Evolutionary conservation across 768 basidiomycete genomes (phyloP).

Genomic region (Lactarius psammicola): DNA sequence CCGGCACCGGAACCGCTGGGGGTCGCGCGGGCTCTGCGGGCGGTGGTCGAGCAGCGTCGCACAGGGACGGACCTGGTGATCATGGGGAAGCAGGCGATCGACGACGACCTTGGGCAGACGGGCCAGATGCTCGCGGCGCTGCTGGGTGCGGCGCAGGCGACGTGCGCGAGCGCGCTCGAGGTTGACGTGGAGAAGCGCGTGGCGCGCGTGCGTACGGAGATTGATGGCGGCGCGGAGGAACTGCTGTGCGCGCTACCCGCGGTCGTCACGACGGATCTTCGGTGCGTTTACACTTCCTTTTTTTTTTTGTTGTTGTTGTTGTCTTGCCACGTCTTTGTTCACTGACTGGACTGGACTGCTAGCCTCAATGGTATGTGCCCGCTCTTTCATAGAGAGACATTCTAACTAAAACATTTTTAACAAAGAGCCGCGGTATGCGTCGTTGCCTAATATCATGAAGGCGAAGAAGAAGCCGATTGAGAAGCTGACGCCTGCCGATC

Average conservation of each 20-base stretch:
- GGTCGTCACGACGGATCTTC: slow-evolving; percentile 88
- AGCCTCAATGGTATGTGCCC: slow-evolving; percentile 67
- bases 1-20: slow-evolving; percentile 86
- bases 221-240: slow-evolving; percentile 92
- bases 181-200: slow-evolving; percentile 61
- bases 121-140: slow-evolving; percentile 97
- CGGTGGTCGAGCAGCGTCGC: slow-evolving; percentile 63
- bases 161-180: slow-evolving; percentile 87
- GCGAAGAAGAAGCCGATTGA: slow-evolving; percentile 99
- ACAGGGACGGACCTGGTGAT: slow-evolving; percentile 81
- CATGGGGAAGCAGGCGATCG: slow-evolving; percentile 97
- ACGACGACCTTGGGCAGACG: slow-evolving; percentile 93
- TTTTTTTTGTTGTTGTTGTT: no score
- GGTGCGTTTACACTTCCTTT: slow-evolving; percentile 48
- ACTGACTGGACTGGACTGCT: background rate
- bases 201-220: slow-evolving; percentile 79
- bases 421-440: slow-evolving; percentile 92
- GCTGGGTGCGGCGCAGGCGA: slow-evolving; percentile 90
- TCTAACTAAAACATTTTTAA: background rate
- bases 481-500: slow-evolving; percentile 73
- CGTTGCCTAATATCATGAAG: slow-evolving; percentile 97
- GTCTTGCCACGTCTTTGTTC: no score
- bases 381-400: background rate
- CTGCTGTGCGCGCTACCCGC: slow-evolving; percentile 76
- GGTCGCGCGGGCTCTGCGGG: slow-evolving; percentile 81